These are phyloP conservation scores for Pulveroboletus sp. DNA, from an alignment of 768 basidiomycete genomes.

Conservation along the genomic window DNA sequence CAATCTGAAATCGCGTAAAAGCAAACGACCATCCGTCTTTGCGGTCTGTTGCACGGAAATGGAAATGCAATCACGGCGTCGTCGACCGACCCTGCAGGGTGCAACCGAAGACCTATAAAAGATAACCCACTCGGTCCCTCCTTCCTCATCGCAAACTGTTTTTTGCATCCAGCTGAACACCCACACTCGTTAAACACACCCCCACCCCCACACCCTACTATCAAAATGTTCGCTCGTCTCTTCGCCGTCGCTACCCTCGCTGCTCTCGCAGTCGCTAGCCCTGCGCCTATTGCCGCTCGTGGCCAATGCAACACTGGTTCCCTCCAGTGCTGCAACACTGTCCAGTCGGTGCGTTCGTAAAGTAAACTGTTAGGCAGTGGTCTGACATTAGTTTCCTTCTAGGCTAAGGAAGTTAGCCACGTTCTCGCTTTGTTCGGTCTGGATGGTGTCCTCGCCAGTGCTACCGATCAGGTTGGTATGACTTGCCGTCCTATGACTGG, in stretches of 20 bases:
- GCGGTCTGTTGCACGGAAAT: too few species aligned
- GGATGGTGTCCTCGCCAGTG: not conserved
- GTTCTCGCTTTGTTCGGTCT: not conserved
- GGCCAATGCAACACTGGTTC: conserved; percentile 11
- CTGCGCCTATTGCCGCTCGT: conserved; percentile 1
- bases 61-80: not conserved
- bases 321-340: conserved; percentile 12
- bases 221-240: conserved; percentile 17
- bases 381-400: not conserved
- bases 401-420: not conserved
- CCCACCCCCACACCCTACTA: not conserved
- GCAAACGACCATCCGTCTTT: too few species aligned
- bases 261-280: conserved; percentile 11
- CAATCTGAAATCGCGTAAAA: too few species aligned
- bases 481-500: conserved; percentile 1
- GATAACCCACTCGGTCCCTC: not conserved
- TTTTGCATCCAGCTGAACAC: not conserved
- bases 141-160: not conserved
- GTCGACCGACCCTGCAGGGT: not conserved
- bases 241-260: conserved; percentile 13
- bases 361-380: accelerated
- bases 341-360: not conserved
- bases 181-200: conserved; percentile 6
- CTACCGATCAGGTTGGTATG: not conserved
- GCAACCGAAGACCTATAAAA: conserved; percentile 6